Conservation (phyloP, 305 asterid species). For the Solanum hybrid region DNA sequence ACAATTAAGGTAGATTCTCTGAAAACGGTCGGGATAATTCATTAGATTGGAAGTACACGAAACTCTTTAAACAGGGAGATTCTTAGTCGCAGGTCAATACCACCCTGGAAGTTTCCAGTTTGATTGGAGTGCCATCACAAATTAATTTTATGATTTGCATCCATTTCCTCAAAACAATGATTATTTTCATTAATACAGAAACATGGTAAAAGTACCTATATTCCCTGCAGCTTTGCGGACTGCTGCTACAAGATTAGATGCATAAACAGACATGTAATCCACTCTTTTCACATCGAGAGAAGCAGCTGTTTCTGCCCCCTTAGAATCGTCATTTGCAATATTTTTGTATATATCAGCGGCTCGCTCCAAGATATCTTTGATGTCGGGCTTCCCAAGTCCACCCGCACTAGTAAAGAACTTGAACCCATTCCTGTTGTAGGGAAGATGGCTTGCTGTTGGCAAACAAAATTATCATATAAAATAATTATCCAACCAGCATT, state of each 20-base stretch:
- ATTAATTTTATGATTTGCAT: neutral
- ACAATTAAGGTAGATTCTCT: neutral
- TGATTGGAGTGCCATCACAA: neutral
- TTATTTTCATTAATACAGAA: neutral
- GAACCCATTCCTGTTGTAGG: constrained; percentile 91
- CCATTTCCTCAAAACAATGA: neutral
- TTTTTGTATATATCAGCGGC: constrained; percentile 57
- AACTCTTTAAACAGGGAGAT: neutral
- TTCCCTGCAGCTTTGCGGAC: constrained; percentile 87
- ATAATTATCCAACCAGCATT: neutral
- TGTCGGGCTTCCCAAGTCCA: constrained; percentile 92
- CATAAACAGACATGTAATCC: constrained; percentile 77
- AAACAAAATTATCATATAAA: constrained; percentile 18
- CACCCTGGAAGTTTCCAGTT: neutral
- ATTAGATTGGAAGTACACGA: neutral
- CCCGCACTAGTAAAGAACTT: constrained; percentile 88
- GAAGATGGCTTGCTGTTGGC: constrained; percentile 94
- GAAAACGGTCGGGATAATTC: neutral
- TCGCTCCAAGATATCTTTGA: constrained; percentile 86
- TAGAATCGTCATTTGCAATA: constrained; percentile 47
- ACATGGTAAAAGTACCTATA: constrained; percentile 29
- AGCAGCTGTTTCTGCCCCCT: constrained; percentile 33
- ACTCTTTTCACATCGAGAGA: constrained; percentile 51
- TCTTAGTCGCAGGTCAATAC: neutral
- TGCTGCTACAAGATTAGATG: constrained; percentile 88